Evolutionary conservation across 2,329 filamentous ascomycete genomes (phyloP), one percentile per base, ranked within the genome.

Genomic region (Stagonosporopsis vannaccii): DNA sequence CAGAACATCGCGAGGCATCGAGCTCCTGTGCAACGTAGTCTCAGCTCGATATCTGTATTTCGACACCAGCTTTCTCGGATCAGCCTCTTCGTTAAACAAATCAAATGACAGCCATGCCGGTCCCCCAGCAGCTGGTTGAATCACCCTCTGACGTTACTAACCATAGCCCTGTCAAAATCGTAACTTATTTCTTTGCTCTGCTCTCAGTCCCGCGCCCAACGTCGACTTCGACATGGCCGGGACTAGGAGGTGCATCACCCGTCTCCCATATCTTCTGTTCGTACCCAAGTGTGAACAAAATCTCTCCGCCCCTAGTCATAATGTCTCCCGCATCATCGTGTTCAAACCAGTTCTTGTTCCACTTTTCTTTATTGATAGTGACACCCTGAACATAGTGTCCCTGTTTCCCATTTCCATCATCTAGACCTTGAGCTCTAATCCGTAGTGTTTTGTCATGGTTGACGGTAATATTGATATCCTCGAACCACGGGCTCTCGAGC

Each of bases 291-390:
- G 23, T 52, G 22, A 77, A 76, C 22, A 70, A 6, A 40, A 77
- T 74, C 46, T 75, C 72, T 4, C 73, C 74, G 1, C 74, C 73
- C 6, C 70, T 41, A 1, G 53, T 66, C 72, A 75, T 74, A 20
- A 74, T 70, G 0, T 66, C 69, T 1, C 66, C 71, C 0, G 58
- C 68, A 65, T 86, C 81, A 1, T 79, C 76, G 66, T 86, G 83
- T 51, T 80, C 76, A 17, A 86, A 76, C 84, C 84, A 86, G 50
- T 83, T 86, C 71, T 78, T 80, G 0, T 74, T 63, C 84, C 83
- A 85, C 0, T 52, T 2, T 49, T 81, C 54, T 0, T 82, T 83
- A 55, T 86, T 85, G 33, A 86, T 79, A 51, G 72, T 81, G 1
- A 86, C 73, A 2, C 76, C 77, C 62, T 85, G 82, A 5, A 87